Conservation (phyloP, 768 basidiomycete species). For the Xerocomellus amylosporus region DNA sequence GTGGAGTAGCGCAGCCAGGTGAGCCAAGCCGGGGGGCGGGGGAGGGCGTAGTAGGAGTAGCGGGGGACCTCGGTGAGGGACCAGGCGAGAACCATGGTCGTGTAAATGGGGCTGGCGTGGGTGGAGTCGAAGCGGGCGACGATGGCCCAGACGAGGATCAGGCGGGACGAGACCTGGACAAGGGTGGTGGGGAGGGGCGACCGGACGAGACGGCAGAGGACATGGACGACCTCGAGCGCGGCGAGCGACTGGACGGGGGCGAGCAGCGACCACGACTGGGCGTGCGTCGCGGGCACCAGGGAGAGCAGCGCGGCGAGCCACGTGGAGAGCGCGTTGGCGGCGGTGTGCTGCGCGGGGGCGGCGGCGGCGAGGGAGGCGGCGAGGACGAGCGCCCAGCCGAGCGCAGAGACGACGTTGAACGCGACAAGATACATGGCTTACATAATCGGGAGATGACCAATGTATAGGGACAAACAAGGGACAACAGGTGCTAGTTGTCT, state of each 20-base stretch:
- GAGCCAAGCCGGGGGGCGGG: conserved; percentile 57
- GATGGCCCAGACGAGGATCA: conserved; percentile 86
- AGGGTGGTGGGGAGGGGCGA: conserved; percentile 71
- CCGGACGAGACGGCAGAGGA: conserved; percentile 73
- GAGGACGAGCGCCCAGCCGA: conserved; percentile 77
- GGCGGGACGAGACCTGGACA: conserved; percentile 76
- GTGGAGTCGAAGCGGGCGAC: conserved; percentile 40
- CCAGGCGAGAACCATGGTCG: conserved; percentile 93
- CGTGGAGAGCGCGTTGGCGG: conserved; percentile 37
- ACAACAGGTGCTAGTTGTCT: conserved; percentile 16
- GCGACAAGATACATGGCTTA: conserved; percentile 56
- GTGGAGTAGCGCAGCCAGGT: conserved; percentile 84
- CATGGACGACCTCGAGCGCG: conserved; percentile 79
- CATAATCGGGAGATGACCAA: conserved; percentile 12
- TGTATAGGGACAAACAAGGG: conserved; percentile 15
- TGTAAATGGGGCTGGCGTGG: conserved; percentile 73
- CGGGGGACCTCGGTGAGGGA: conserved; percentile 87
- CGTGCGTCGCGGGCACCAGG: conserved; percentile 46
- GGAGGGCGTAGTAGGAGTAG: conserved; percentile 79
- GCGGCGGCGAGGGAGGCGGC: conserved; percentile 50
- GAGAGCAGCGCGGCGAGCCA: conserved; percentile 33
- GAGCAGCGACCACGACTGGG: conserved; percentile 56
- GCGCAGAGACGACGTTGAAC: conserved; percentile 75
- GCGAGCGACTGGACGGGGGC: conserved; percentile 83
- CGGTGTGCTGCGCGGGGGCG: conserved; percentile 28